A percentile compares a stretch with the other conserved stretches of the same genome.
These are phyloP conservation scores for Lophiostoma macrostomum DNA, from an alignment of 495 filamentous ascomycete genomes.

Conservation along the genomic window DNA sequence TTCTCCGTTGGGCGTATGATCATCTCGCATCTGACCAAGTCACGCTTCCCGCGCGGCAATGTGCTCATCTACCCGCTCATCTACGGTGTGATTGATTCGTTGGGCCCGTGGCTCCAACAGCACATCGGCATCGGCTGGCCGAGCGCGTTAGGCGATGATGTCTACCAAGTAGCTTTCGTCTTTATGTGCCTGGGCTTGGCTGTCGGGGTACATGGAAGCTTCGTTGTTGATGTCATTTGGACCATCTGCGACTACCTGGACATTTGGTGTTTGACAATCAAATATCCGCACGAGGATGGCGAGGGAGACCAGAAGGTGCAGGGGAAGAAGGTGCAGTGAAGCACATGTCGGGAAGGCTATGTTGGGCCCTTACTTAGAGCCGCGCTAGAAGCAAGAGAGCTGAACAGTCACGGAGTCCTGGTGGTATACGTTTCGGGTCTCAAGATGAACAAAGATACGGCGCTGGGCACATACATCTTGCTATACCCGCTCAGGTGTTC, in stretches of 20 bases:
- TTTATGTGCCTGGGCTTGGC: slow-evolving; percentile 77
- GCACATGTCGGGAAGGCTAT: too few species aligned
- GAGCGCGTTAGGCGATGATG: slow-evolving; percentile 65
- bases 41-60: slow-evolving; percentile 84
- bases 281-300: slow-evolving; percentile 52
- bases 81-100: slow-evolving; percentile 70
- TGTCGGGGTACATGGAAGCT: slow-evolving; percentile 88
- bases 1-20: slow-evolving; percentile 95
- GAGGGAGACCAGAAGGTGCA: slow-evolving; percentile 9
- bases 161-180: slow-evolving; percentile 81
- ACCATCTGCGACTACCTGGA: slow-evolving; percentile 97
- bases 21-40: slow-evolving; percentile 81
- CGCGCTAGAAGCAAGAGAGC: too few species aligned
- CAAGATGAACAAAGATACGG: too few species aligned
- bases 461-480: too few species aligned
- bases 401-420: too few species aligned
- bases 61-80: slow-evolving; percentile 66
- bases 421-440: too few species aligned
- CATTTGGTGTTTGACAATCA: slow-evolving; percentile 97
- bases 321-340: background rate
- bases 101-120: slow-evolving; percentile 61
- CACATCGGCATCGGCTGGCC: slow-evolving; percentile 74
- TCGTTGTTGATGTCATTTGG: slow-evolving; percentile 91
- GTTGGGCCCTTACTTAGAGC: too few species aligned
- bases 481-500: too few species aligned